Conservation (phyloP, 257 asterid species). For the Linderniella brevidens region DNA sequence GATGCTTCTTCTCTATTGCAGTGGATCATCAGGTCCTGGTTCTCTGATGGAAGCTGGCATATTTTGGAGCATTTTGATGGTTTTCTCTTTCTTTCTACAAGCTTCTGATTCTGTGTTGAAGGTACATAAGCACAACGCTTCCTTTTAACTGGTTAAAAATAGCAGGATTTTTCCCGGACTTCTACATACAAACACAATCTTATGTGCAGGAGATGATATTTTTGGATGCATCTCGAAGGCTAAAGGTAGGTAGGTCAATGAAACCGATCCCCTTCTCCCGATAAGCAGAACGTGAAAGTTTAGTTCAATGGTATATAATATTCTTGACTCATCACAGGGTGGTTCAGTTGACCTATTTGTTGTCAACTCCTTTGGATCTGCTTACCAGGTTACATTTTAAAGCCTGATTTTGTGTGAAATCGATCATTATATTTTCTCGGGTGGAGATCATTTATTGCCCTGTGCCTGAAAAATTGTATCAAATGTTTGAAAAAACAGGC, state of each 20-base stretch:
- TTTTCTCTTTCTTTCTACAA: constrained; percentile 78
- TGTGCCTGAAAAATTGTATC: constrained; percentile 9
- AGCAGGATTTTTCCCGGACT: constrained; percentile 11
- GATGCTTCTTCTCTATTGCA: constrained; percentile 16
- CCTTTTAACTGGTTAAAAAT: too few relatives aligned
- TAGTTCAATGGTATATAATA: background rate
- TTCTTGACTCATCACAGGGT: constrained; percentile 32
- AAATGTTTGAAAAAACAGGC: background rate
- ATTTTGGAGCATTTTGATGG: constrained; percentile 92
- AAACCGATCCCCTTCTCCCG: constrained; percentile 3
- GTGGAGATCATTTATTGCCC: too few relatives aligned
- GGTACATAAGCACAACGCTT: constrained; percentile 33
- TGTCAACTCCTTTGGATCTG: constrained; percentile 86
- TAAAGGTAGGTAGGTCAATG: constrained; percentile 40
- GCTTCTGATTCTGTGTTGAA: constrained; percentile 91
- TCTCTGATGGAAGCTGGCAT: constrained; percentile 76
- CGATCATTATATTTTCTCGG: too few relatives aligned
- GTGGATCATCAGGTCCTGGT: constrained; percentile 93
- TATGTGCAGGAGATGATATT: constrained; percentile 65
- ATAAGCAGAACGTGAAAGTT: too few relatives aligned
- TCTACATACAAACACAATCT: constrained; percentile 13
- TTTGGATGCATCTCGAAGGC: constrained; percentile 56
- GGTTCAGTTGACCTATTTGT: constrained; percentile 78
- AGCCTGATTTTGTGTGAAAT: too few relatives aligned
- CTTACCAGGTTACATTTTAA: constrained; percentile 51